Evolutionary conservation across 139 green algal genomes (phyloP), one percentile per base, ranked within the genome.

Genomic region (Chlorella sp.): DNA sequence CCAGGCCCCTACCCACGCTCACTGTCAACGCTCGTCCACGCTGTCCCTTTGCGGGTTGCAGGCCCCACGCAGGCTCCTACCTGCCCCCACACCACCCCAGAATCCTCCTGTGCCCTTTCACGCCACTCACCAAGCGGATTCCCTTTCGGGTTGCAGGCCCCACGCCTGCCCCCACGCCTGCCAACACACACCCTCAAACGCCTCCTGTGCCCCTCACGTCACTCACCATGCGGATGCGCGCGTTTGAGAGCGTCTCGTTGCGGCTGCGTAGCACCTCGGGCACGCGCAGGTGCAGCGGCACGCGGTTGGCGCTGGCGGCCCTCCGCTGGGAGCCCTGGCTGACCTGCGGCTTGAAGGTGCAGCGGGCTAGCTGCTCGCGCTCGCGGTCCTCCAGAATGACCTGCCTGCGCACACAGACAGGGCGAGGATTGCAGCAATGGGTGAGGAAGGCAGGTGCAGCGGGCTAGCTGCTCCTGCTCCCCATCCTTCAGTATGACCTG

Each of bases 241-340:
- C 76, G 34, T 81, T 73, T 23, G 80, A 73, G 36, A 86, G 73
- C 61, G 71, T 80, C 67, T 86, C 80, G n/a, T 78, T 81, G 1
- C 63, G 74, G 67, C 61, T 81, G 42, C 80, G 76, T 29, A 86
- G 67, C 31, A 86, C 70, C 30, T 86, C 74, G 2, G 70, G 75
- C 29, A 82, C 69, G 0, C 80, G 76, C 55, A 77, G 60, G 33
- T 86, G 80, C 29, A 86, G 72, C 3, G 80, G 80, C 49, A 81
- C 70, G 31, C 81, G 70, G 0, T 35, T 2, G 0, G 62, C 32
- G 5, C 64, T 65, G 24, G 17, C 49, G 3, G 33, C 23, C 1
- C 62, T 49, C 50, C 36, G n/a, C 49, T 64, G 31, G 35, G 34
- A 3, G 67, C 23, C 36, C 6, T 22, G 14, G 50, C 27, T 74